phyloP scores from a whole-genome alignment of 495 filamentous ascomycete genomes.

The Lophiostoma macrostomum region DNA sequence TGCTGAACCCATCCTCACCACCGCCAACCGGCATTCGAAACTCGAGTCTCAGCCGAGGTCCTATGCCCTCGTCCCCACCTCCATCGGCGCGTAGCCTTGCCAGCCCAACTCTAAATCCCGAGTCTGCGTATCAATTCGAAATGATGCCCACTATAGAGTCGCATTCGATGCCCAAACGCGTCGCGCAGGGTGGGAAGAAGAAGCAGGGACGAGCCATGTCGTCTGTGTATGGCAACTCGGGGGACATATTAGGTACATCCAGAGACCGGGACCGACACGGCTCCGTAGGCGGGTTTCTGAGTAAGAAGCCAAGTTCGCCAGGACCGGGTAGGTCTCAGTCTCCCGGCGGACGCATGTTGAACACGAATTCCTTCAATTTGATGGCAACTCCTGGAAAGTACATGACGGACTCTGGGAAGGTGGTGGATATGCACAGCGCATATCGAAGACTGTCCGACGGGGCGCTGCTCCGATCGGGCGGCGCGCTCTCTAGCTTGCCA shows the following conservation, averaged over 20 bases:
- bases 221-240: conserved; percentile 48
- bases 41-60: conserved; percentile 13
- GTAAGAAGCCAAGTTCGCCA: conserved; percentile 60
- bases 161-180: conserved; percentile 37
- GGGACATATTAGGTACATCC: conserved; percentile 34
- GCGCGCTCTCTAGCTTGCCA: conserved; percentile 53
- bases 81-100: conserved; percentile 19
- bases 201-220: conserved; percentile 31
- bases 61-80: conserved; percentile 19
- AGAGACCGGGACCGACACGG: conserved; percentile 47
- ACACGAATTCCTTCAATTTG: conserved; percentile 41
- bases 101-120: conserved; percentile 28
- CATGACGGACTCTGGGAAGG: conserved; percentile 50
- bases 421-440: conserved; percentile 56
- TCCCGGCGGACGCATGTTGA: conserved; percentile 48
- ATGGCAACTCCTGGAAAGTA: conserved; percentile 43
- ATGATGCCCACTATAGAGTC: conserved; percentile 37
- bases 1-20: conserved; percentile 28
- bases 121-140: conserved; percentile 37
- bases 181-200: conserved; percentile 40
- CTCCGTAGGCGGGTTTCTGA: conserved; percentile 48
- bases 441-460: conserved; percentile 66
- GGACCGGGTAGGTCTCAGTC: conserved; percentile 59
- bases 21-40: background rate
- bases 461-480: conserved; percentile 54